Percentiles rank a stretch among this genome's conserved stretches.
Evolutionary conservation across 2,329 filamentous ascomycete genomes (phyloP).

Genomic region (Hymenoscyphus albidus): DNA sequence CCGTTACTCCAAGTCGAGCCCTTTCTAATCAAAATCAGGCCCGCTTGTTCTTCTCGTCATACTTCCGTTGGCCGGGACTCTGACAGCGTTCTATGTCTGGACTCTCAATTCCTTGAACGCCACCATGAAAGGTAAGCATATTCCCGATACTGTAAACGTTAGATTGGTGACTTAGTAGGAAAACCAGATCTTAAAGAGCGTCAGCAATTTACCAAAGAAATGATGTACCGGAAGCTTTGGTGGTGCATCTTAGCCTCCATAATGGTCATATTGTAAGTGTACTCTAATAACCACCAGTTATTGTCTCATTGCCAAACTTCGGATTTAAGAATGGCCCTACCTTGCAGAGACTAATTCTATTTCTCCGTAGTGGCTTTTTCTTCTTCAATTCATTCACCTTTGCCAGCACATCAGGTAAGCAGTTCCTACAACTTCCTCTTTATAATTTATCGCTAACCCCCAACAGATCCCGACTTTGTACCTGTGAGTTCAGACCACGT

Average conservation of each 20-base stretch:
- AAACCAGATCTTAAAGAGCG: slow-evolving; percentile 75
- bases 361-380: slow-evolving; percentile 65
- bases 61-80: slow-evolving; percentile 81
- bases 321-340: no score
- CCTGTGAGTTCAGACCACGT: slow-evolving; percentile 41
- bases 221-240: slow-evolving; percentile 98
- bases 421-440: background rate
- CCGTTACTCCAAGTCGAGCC: background rate
- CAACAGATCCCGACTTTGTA: slow-evolving; percentile 81
- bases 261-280: slow-evolving; percentile 71
- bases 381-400: slow-evolving; percentile 98
- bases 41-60: slow-evolving; percentile 91
- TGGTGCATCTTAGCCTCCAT: slow-evolving; percentile 94
- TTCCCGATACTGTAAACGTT: background rate
- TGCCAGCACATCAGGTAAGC: slow-evolving; percentile 42
- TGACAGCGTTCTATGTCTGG: slow-evolving; percentile 98
- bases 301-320: background rate
- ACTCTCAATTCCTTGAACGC: slow-evolving; percentile 91
- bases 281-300: background rate
- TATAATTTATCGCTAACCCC: slow-evolving; percentile 40
- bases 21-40: slow-evolving; percentile 44
- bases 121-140: slow-evolving; percentile 66
- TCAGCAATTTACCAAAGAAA: slow-evolving; percentile 87
- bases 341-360: background rate
- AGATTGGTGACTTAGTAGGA: background rate